These are phyloP conservation scores for Stemphylium vesicarium DNA, from an alignment of 2,329 filamentous ascomycete species.

Conservation along the genomic window DNA sequence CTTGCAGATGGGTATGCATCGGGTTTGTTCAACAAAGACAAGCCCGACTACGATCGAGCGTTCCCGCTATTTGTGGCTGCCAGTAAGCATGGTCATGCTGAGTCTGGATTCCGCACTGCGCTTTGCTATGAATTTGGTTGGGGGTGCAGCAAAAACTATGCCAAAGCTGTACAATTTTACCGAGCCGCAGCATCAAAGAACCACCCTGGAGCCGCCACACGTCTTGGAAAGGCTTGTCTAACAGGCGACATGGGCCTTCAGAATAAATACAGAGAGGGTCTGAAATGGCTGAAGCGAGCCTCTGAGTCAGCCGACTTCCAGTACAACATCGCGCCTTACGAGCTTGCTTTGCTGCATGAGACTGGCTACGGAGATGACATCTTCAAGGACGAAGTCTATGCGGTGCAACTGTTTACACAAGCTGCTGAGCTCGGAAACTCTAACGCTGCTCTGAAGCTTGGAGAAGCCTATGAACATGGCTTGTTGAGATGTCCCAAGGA, in stretches of 20 bases:
- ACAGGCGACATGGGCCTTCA: conserved; percentile 84
- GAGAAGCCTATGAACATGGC: conserved; percentile 97
- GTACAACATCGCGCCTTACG: conserved; percentile 92
- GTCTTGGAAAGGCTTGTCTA: conserved; percentile 88
- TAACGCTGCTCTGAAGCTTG: conserved; percentile 85
- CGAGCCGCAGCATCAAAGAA: conserved; percentile 89
- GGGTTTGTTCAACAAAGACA: conserved; percentile 92
- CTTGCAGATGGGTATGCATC: conserved; percentile 93
- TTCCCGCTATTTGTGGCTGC: conserved; percentile 93
- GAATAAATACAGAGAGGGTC: conserved; percentile 84
- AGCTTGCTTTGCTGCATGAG: conserved; percentile 87
- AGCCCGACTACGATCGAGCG: conserved; percentile 87
- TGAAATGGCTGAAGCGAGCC: conserved; percentile 96
- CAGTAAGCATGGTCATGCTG: conserved; percentile 95
- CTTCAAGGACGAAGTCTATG: conserved; percentile 88
- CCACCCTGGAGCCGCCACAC: conserved; percentile 92
- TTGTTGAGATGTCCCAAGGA: conserved; percentile 86
- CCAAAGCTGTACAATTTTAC: conserved; percentile 93
- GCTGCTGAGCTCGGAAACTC: conserved; percentile 89
- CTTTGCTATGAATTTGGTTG: conserved; percentile 98
- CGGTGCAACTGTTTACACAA: conserved; percentile 91
- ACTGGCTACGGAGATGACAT: conserved; percentile 93
- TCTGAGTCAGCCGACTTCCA: conserved; percentile 87
- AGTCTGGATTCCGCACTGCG: conserved; percentile 91
- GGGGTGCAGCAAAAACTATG: conserved; percentile 88